These are phyloP conservation scores for Astrephomene gubernaculifera DNA, from an alignment of 139 green algal genomes.

Conservation along the genomic window DNA sequence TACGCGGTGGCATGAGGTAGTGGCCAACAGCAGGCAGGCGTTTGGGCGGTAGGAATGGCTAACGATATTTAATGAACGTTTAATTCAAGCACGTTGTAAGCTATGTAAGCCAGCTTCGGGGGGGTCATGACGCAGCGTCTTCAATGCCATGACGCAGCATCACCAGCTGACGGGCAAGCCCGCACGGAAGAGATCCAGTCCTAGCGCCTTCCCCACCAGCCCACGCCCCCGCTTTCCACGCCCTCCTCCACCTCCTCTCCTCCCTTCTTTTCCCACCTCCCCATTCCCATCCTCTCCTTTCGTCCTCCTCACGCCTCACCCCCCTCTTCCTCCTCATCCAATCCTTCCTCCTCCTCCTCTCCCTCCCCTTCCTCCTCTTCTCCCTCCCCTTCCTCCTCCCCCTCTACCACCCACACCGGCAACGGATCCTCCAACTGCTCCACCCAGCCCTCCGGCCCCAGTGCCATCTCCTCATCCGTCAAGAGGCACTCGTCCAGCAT, in stretches of 20 bases:
- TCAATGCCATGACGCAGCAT: no score
- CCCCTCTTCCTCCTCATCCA: not conserved
- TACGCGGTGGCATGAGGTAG: not conserved
- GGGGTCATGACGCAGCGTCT: no score
- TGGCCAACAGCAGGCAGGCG: not conserved
- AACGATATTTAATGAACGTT: not conserved
- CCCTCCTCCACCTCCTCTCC: not conserved
- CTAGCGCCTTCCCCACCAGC: not conserved
- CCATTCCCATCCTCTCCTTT: not conserved
- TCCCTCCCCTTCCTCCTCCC: constrained; percentile 4
- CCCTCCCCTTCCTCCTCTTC: constrained; percentile 25
- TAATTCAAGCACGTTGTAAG: not conserved
- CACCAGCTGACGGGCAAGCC: no score
- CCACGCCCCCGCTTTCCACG: not conserved
- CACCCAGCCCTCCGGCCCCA: constrained; percentile 63
- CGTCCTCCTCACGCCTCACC: no score
- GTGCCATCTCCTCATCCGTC: constrained; percentile 66
- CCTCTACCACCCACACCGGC: constrained; percentile 51
- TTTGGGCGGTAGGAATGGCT: not conserved
- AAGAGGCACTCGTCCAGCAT: constrained; percentile 81
- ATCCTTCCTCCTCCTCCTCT: constrained; percentile 15
- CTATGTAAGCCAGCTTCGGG: no score
- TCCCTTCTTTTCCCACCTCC: not conserved
- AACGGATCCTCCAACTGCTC: constrained; percentile 55
- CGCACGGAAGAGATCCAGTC: no score